Conservation (phyloP, 352 stramenopile genomes). For the Sclerospora graminicola region DNA sequence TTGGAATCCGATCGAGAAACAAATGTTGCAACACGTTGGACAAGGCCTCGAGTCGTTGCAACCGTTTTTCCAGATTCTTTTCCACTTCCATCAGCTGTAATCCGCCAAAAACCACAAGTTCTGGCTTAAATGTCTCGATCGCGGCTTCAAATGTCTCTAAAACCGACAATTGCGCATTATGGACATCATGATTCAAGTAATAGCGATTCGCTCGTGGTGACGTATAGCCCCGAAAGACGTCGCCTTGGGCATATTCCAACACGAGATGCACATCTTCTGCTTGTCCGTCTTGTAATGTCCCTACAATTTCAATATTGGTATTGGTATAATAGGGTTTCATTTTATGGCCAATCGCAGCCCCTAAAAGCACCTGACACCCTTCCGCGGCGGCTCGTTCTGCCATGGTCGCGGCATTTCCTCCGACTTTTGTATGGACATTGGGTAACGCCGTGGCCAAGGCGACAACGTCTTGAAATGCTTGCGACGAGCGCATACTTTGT, state of each 20-base stretch:
- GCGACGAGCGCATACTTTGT: slow-evolving; percentile 70
- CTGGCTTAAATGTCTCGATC: slow-evolving; percentile 44
- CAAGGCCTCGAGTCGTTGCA: slow-evolving; percentile 46
- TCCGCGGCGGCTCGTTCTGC: slow-evolving; percentile 58
- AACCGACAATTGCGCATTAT: slow-evolving; percentile 71
- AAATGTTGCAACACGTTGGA: slow-evolving; percentile 66
- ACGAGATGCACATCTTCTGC: slow-evolving; percentile 76
- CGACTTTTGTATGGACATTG: slow-evolving; percentile 54
- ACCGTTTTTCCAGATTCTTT: slow-evolving; percentile 39
- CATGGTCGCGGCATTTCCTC: slow-evolving; percentile 75
- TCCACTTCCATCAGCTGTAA: slow-evolving; percentile 76
- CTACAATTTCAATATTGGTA: slow-evolving; percentile 51
- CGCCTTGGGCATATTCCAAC: slow-evolving; percentile 63
- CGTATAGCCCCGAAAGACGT: slow-evolving; percentile 44
- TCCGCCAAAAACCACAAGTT: slow-evolving; percentile 72
- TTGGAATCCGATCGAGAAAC: slow-evolving; percentile 41
- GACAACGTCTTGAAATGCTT: slow-evolving; percentile 61
- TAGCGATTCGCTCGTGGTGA: slow-evolving; percentile 74
- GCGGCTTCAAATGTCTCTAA: slow-evolving; percentile 65
- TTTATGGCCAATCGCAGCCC: slow-evolving; percentile 62
- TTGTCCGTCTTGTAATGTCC: slow-evolving; percentile 40
- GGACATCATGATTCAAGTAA: slow-evolving; percentile 81
- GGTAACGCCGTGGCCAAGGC: slow-evolving; percentile 46
- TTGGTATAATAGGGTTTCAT: slow-evolving; percentile 63
- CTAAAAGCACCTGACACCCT: slow-evolving; percentile 58